phyloP scores from a whole-genome alignment of 148 eudicot species.

The Salicornia ramosissima region DNA sequence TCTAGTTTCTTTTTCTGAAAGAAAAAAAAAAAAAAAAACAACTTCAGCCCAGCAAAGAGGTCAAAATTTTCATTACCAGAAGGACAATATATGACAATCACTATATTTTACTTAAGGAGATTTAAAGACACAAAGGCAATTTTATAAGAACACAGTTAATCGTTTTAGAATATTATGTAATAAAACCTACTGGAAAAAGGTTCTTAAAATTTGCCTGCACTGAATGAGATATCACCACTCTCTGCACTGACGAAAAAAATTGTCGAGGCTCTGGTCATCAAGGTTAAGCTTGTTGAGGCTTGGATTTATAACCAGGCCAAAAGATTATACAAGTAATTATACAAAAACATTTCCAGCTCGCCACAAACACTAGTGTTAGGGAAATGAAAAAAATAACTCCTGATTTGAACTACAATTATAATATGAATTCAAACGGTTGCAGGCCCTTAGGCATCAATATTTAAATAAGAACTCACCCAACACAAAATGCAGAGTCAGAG shows the following conservation, averaged over 20 bases:
- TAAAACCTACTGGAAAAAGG: background rate
- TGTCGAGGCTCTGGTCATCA: background rate
- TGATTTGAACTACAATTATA: background rate
- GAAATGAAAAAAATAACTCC: background rate
- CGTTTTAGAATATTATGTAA: background rate
- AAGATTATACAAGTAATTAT: no score
- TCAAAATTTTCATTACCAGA: background rate
- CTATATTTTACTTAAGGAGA: background rate
- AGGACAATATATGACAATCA: background rate
- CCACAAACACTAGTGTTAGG: background rate
- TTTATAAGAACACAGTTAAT: background rate
- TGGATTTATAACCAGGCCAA: background rate
- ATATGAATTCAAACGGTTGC: background rate
- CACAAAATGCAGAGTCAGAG: background rate
- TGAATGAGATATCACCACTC: background rate
- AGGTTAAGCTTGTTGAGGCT: background rate
- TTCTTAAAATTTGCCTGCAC: background rate
- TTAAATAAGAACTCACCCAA: background rate
- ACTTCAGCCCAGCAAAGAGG: conserved; percentile 8
- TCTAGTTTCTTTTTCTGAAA: conserved; percentile 61
- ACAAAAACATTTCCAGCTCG: no score
- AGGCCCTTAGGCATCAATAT: background rate
- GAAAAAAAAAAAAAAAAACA: conserved; percentile 13
- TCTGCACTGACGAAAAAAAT: background rate
- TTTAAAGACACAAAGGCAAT: background rate